A percentile compares a stretch with the other conserved stretches of the same genome.
Conservation (phyloP, 169 alveolate genomes). For the Plasmodium adleri region DNA sequence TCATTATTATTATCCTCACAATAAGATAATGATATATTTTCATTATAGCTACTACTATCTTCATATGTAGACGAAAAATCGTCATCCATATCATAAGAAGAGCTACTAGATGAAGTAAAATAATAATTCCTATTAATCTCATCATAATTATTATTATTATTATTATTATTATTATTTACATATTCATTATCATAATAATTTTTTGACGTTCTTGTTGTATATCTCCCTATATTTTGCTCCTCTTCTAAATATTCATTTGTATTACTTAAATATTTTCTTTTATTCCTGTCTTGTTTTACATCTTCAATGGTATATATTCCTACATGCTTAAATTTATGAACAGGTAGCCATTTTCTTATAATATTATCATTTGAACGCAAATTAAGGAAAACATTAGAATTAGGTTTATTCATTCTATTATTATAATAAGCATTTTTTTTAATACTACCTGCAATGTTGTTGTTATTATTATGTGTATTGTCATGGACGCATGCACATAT, state of each 20-base stretch:
- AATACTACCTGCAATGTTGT: too few relatives aligned
- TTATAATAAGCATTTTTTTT: background rate
- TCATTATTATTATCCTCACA: background rate
- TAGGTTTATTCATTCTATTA: constrained; percentile 9
- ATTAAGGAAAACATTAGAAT: constrained; percentile 50
- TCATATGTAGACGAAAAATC: too few relatives aligned
- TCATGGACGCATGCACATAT: constrained; percentile 76
- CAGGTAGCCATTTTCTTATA: constrained; percentile 74
- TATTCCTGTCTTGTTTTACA: constrained; percentile 3
- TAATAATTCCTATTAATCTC: constrained; percentile 18
- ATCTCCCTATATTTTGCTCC: background rate
- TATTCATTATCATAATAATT: background rate
- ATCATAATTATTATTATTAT: background rate
- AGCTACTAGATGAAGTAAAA: constrained; percentile 49
- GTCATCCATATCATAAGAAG: background rate
- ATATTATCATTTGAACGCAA: constrained; percentile 52
- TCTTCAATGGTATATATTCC: constrained; percentile 75
- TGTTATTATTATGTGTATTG: constrained; percentile 6
- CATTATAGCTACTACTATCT: too few relatives aligned
- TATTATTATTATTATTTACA: background rate
- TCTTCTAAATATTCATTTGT: constrained; percentile 3
- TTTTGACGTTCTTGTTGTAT: background rate
- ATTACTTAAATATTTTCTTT: background rate
- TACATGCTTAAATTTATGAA: constrained; percentile 67
- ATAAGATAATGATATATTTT: background rate